Percentiles rank a stretch among this genome's conserved stretches.
These are phyloP conservation scores for Trichosporon inkin DNA, from an alignment of 1,284 basidiomycete species.

Conservation along the genomic window DNA sequence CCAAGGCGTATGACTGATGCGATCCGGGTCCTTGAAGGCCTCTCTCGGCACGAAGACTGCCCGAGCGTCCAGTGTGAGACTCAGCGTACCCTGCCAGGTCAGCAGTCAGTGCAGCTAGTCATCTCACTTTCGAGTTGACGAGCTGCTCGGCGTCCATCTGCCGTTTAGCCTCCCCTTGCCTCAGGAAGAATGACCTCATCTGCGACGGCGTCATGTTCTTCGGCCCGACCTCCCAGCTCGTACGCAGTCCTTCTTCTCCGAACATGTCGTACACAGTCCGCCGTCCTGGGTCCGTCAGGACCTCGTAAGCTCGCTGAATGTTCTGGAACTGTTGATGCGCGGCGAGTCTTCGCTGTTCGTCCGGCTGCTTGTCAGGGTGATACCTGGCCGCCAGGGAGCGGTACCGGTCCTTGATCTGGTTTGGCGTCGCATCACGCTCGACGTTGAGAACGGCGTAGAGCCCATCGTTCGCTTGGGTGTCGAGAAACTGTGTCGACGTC, in stretches of 20 bases:
- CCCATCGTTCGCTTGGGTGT: slow-evolving; percentile 15
- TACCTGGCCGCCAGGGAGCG: slow-evolving; percentile 48
- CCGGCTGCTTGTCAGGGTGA: slow-evolving; percentile 56
- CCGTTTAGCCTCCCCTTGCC: slow-evolving; percentile 49
- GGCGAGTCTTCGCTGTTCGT: slow-evolving; percentile 35
- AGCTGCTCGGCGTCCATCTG: slow-evolving; percentile 53
- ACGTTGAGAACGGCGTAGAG: slow-evolving; percentile 47
- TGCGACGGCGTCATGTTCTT: slow-evolving; percentile 48
- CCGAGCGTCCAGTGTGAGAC: slow-evolving; percentile 43
- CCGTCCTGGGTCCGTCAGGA: slow-evolving; percentile 52
- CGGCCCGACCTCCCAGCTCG: slow-evolving; percentile 52
- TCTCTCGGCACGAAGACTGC: slow-evolving; percentile 41
- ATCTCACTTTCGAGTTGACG: slow-evolving; percentile 52
- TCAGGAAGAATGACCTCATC: slow-evolving; percentile 51
- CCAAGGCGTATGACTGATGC: slow-evolving; percentile 32
- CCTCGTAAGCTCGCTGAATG: slow-evolving; percentile 48
- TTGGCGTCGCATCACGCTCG: slow-evolving; percentile 32
- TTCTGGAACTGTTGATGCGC: slow-evolving; percentile 41
- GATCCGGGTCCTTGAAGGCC: slow-evolving; percentile 37
- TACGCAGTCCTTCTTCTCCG: slow-evolving; percentile 55
- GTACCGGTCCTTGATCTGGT: slow-evolving; percentile 45
- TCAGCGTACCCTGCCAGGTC: slow-evolving; percentile 34
- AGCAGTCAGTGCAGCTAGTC: slow-evolving; percentile 15
- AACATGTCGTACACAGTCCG: slow-evolving; percentile 56
- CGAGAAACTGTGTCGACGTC: slow-evolving; percentile 15